These are phyloP conservation scores for Haplosporangium sp. DNA, from an alignment of 371 early-diverging fungal species.

Conservation along the genomic window DNA sequence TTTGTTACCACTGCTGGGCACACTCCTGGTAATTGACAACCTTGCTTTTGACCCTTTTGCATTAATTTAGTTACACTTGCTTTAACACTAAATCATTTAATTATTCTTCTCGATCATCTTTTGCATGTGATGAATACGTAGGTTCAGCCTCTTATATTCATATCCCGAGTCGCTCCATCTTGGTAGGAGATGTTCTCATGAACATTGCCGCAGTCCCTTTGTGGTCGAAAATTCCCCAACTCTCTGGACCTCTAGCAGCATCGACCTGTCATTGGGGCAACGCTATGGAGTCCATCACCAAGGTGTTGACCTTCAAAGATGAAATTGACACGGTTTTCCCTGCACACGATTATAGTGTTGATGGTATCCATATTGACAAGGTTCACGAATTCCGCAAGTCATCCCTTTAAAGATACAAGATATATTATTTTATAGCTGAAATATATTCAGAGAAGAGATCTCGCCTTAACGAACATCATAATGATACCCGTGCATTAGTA, in stretches of 20 bases:
- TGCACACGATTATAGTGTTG: slow-evolving; percentile 47
- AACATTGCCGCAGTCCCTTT: slow-evolving; percentile 46
- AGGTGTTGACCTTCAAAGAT: slow-evolving; percentile 40
- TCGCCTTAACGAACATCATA: neutral
- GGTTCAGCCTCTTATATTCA: slow-evolving; percentile 60
- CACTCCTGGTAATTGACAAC: slow-evolving; percentile 49
- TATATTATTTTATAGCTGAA: too few species aligned
- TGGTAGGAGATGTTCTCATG: slow-evolving; percentile 59
- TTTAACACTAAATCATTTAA: neutral
- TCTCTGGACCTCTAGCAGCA: slow-evolving; percentile 46
- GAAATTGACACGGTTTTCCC: slow-evolving; percentile 55
- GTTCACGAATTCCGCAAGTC: slow-evolving; percentile 50
- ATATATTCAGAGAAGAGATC: neutral
- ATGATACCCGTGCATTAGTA: neutral
- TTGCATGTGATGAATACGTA: slow-evolving; percentile 12
- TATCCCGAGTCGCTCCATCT: slow-evolving; percentile 49
- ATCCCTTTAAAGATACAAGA: neutral
- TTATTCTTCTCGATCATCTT: neutral
- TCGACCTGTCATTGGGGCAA: slow-evolving; percentile 49
- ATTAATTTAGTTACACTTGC: too few species aligned
- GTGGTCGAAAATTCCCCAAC: slow-evolving; percentile 35
- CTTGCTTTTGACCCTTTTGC: neutral
- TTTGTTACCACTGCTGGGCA: slow-evolving; percentile 57
- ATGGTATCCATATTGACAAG: slow-evolving; percentile 53
- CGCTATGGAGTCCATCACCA: slow-evolving; percentile 50